Base-by-base conservation (phyloP, 306 rosid genomes). In the Carpinus fangiana region DNA sequence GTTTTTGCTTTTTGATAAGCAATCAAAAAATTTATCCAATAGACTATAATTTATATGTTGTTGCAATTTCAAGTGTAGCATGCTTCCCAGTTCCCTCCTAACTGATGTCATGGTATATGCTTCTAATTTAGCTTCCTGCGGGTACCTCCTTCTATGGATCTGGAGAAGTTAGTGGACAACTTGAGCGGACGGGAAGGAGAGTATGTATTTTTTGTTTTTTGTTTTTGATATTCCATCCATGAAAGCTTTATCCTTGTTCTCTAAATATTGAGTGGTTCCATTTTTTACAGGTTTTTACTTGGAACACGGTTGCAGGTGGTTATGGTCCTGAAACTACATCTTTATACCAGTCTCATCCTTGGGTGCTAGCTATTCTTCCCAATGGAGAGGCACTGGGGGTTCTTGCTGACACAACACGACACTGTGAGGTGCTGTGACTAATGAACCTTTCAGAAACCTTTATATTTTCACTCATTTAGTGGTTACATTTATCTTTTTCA, bases 321-420 rank as follows among this genome's bases (percentile, higher is more conserved):
- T 94, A 81, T 88, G 96, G 98, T 83, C 41, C 96, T 75, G 96
- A 73, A 87, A 90, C 97, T 51, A 86, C 96, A 26, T 89, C 97
- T 38, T 86, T 94, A 87, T 94, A 94, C 78, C 98, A 94, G 82
- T 89, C 98, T 46, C 98, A 94, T 86, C 98, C 98, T n/a, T 94
- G 98, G 97, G 93, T 94, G 72, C 84, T 94, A 31, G 96, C 97
- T 76, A 86, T 92, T 81, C 94, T 94, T 84, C 98, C 96, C 73
- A 88, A 83, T 80, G 98, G 98, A 16, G 93, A 92, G 82, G 84
- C 97, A 47, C 71, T 94, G n/a, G 97, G 98, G 56, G 56, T 92
- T 81, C 96, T 94, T 54, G 98, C 96, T 50, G 98, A 94, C 84
- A 94, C 98, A 69, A 85, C 96, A 23, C 86, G 80, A 72, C 97